These are phyloP conservation scores for Dipteronia sinensis DNA, from an alignment of 345 rosid genomes.

Conservation along the genomic window DNA sequence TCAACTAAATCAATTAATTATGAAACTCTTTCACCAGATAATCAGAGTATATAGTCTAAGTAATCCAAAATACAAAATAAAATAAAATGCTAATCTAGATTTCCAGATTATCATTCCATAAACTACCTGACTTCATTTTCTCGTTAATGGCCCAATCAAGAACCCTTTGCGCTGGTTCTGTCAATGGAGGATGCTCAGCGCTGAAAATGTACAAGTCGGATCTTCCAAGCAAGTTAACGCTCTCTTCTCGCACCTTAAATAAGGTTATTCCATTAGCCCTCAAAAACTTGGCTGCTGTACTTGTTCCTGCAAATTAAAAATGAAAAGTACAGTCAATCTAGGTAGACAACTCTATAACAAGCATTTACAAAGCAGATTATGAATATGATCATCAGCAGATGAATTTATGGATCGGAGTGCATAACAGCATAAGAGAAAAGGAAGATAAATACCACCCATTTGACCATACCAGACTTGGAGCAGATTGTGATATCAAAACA, in stretches of 20 bases:
- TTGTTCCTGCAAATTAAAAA: conserved; percentile 55
- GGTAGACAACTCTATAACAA: not conserved
- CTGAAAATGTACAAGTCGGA: conserved; percentile 70
- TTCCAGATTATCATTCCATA: not conserved
- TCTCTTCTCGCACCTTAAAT: conserved; percentile 74
- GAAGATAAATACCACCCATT: not conserved
- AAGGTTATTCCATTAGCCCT: conserved; percentile 79
- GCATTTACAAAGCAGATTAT: not conserved
- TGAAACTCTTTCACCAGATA: not conserved
- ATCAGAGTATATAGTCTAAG: not conserved
- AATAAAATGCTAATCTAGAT: not conserved
- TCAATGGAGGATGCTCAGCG: conserved; percentile 87
- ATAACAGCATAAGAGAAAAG: not conserved
- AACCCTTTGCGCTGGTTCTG: conserved; percentile 79
- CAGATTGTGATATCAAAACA: not conserved
- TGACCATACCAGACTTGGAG: not conserved
- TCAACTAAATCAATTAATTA: not conserved
- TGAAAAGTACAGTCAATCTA: not conserved
- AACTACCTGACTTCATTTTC: conserved; percentile 80
- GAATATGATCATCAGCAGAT: too few relatives aligned
- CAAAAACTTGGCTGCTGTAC: conserved; percentile 83
- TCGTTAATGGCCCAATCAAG: conserved; percentile 89
- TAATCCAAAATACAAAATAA: not conserved
- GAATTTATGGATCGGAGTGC: too few relatives aligned
- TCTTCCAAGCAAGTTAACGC: conserved; percentile 70